Conservation (phyloP, 2,329 filamentous ascomycete genomes). For the Colletotrichum falcatum region DNA sequence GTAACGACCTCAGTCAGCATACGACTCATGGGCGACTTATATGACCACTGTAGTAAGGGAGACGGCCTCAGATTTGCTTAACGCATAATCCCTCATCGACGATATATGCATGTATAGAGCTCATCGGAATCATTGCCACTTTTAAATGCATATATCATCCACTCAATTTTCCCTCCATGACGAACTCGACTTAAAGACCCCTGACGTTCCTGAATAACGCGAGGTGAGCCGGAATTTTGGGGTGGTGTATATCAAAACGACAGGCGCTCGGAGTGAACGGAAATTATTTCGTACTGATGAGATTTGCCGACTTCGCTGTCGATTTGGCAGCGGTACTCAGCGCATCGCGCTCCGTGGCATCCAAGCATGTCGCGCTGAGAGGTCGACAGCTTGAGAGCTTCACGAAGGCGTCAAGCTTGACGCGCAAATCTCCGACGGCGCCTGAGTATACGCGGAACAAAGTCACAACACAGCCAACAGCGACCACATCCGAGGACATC, state of each 20-base stretch:
- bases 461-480: background rate
- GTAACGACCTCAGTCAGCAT: background rate
- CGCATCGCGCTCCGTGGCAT: conserved; percentile 76
- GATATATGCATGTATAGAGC: background rate
- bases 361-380: conserved; percentile 70
- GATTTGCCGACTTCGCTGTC: conserved; percentile 73
- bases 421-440: conserved; percentile 38
- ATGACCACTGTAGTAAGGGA: background rate
- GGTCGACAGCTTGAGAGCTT: conserved; percentile 65
- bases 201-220: background rate
- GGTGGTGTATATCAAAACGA: conserved; percentile 2
- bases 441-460: conserved; percentile 18
- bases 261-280: conserved; percentile 7
- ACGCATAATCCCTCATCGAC: background rate
- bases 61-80: background rate
- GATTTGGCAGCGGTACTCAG: conserved; percentile 78
- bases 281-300: conserved; percentile 54
- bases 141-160: conserved; percentile 14
- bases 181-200: conserved; percentile 30
- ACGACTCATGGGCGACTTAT: background rate
- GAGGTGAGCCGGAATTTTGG: background rate
- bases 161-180: conserved; percentile 37
- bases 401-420: conserved; percentile 59
- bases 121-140: background rate
- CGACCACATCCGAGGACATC: background rate